Percentiles rank a stretch among this genome's conserved stretches.
phyloP scores from a whole-genome alignment of 192 early-diverging fungal genomes.

The Oehlia diaphana region DNA sequence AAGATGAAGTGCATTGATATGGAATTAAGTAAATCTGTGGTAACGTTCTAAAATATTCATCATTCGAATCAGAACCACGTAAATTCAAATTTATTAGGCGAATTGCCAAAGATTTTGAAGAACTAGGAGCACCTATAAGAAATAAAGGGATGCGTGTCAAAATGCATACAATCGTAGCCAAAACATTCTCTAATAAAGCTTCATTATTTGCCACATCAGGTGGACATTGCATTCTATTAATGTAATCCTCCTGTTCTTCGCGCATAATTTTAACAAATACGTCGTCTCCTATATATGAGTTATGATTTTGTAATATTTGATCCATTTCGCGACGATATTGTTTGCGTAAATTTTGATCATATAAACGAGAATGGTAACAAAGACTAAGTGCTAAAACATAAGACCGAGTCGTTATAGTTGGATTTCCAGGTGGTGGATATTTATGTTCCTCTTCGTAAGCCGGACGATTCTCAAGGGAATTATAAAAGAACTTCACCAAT shows the following conservation, averaged over 20 bases:
- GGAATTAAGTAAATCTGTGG: constrained; percentile 28
- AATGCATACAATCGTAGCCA: constrained; percentile 21
- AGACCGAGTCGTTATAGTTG: not conserved
- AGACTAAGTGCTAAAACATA: too few species aligned
- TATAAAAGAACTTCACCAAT: too few species aligned
- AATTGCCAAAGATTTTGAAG: constrained; percentile 27
- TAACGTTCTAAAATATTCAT: constrained; percentile 15
- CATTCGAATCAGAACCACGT: constrained; percentile 19
- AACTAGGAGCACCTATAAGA: constrained; percentile 14
- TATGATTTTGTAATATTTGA: not conserved
- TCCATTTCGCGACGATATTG: not conserved
- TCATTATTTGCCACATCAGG: not conserved
- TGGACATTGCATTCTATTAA: not conserved
- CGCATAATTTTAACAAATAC: not conserved
- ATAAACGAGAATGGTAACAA: too few species aligned
- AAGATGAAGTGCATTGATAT: constrained; percentile 20
- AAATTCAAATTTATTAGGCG: constrained; percentile 21
- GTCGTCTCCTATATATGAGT: too few species aligned
- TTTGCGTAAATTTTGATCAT: too few species aligned
- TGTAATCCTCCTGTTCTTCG: constrained; percentile 20
- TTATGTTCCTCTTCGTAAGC: not conserved
- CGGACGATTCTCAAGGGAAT: too few species aligned
- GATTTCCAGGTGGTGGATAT: not conserved
- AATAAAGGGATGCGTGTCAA: constrained; percentile 13
- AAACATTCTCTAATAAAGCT: constrained; percentile 14